Evolutionary conservation across 768 basidiomycete species (phyloP), one percentile per base, ranked within the genome.

Genomic region (Tremella yokohamensis): DNA sequence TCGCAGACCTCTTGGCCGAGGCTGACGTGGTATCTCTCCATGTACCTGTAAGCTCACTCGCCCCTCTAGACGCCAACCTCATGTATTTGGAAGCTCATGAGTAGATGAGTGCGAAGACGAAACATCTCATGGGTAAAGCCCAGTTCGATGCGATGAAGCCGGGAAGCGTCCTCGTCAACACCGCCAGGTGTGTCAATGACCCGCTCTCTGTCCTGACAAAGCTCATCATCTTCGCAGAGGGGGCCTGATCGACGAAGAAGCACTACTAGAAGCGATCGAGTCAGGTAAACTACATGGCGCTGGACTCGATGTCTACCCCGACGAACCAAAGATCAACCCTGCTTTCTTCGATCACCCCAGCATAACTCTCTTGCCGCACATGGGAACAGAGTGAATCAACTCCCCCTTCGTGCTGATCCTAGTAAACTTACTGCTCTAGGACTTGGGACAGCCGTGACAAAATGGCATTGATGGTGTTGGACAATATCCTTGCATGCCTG

Each of bases 11-110:
- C 78, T 79, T 91, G 44, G 79, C 73, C n/a, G 80, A 83, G 68
- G 79, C 87, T 2, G 92, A 96, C 72, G 86, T 92, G 48, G 78
- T 94, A 63, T 90, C 87, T 63, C 79, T 96, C n/a, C 87, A 91
- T 72, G 84, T 90, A 3, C 92, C 92, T 0, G 79, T 34, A 34
- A 34, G 29, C 11, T 11, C 6, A 34, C 29, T 34, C 29, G 29
- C n/a, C n/a, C 3, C n/a, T 34, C 29, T 34, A 6, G 29, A 34
- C 4, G 4, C 4, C 55, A 57, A 24, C 51, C 54, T 51, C 26
- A 11, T 34, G 24, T 18, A 40, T 15, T n/a, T 40, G 26, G 51
- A 34, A 4, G 11, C 29, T 34, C 29, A 34, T 34, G 6, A 6
- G 29, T 11, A 34, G 1, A 78, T 93, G 42, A 82, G 83, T 50